These are phyloP conservation scores for Cryptosporidium ryanae DNA, from an alignment of 169 alveolate species.

Conservation along the genomic window DNA sequence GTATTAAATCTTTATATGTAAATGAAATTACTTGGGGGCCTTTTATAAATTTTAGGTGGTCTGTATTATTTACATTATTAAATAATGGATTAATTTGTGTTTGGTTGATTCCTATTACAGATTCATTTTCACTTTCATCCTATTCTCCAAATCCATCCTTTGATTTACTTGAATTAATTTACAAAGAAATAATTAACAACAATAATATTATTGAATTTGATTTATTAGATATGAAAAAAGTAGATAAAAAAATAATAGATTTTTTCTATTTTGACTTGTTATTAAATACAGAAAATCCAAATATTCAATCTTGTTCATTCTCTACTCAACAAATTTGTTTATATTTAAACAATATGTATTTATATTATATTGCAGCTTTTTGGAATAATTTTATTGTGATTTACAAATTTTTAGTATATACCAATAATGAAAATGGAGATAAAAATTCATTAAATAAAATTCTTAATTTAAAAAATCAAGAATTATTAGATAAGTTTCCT, in stretches of 20 bases:
- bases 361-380: not conserved
- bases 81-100: conserved; percentile 49
- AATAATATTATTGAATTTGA: conserved; percentile 9
- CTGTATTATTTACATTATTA: conserved; percentile 32
- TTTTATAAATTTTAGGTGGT: conserved; percentile 43
- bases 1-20: conserved; percentile 22
- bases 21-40: conserved; percentile 71
- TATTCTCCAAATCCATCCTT: conserved; percentile 54
- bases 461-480: not conserved
- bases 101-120: conserved; percentile 54
- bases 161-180: conserved; percentile 21
- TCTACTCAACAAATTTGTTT: conserved; percentile 14
- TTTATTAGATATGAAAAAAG: conserved; percentile 2
- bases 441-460: not conserved
- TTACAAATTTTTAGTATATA: conserved; percentile 3
- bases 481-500: conserved; percentile 6
- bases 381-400: conserved; percentile 42
- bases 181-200: not conserved
- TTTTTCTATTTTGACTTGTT: conserved; percentile 12
- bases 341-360: not conserved
- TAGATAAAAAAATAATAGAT: not conserved
- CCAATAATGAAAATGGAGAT: not conserved
- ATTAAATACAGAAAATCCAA: conserved; percentile 46
- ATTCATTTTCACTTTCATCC: conserved; percentile 35
- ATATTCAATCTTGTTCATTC: not conserved